Percentiles rank a stretch among this genome's conserved stretches.
phyloP scores from a whole-genome alignment of 495 filamentous ascomycete genomes.

The Neurospora terricola region DNA sequence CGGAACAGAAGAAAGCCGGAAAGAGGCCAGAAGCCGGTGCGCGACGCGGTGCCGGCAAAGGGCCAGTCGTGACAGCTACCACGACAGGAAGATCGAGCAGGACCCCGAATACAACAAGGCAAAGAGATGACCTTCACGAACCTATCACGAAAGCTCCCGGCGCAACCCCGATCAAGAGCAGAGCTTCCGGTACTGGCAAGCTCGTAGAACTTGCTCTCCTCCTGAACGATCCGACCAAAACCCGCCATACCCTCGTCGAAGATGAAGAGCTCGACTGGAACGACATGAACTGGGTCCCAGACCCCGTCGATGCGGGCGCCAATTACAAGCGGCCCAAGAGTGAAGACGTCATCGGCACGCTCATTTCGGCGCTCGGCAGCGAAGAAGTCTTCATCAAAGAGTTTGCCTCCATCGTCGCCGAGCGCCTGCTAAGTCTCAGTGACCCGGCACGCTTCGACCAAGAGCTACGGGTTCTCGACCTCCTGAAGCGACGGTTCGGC shows the following conservation, averaged over 20 bases:
- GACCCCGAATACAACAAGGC: not conserved
- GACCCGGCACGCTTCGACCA: conserved; percentile 61
- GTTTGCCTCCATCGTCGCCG: conserved; percentile 74
- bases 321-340: conserved; percentile 85
- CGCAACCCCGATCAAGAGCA: not conserved
- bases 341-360: conserved; percentile 82
- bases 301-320: conserved; percentile 84
- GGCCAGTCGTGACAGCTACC: conserved; percentile 9
- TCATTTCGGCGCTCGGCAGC: conserved; percentile 78
- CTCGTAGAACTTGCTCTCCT: conserved; percentile 70
- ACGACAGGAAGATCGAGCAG: not conserved
- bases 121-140: not conserved
- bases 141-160: not conserved
- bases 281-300: conserved; percentile 84
- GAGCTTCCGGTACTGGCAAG: conserved; percentile 13
- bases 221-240: conserved; percentile 50
- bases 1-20: not conserved
- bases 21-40: not conserved
- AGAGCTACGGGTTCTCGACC: conserved; percentile 66
- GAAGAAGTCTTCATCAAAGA: conserved; percentile 89
- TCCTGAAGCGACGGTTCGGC: conserved; percentile 83
- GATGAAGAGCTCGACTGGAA: conserved; percentile 74
- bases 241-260: conserved; percentile 37
- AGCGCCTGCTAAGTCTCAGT: conserved; percentile 54
- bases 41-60: not conserved